Conservation (phyloP, 1,139 yeast genomes). For the Meyerozyma guilliermondii region DNA sequence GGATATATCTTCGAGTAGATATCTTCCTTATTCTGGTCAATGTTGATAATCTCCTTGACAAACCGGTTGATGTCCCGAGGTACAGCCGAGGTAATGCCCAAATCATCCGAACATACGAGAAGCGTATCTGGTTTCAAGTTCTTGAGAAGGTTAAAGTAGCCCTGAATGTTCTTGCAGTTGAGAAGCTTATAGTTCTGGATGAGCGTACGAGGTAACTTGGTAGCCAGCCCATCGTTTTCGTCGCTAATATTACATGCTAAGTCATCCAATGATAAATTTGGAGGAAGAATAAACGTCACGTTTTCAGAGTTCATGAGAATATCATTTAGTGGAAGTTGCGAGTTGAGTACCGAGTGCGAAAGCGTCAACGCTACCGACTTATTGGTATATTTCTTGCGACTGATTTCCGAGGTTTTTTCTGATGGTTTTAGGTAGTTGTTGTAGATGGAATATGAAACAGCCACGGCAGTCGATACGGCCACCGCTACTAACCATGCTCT, state of each 20-base stretch:
- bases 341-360: constrained; percentile 37
- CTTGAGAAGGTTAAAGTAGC: constrained; percentile 37
- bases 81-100: constrained; percentile 29
- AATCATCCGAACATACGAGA: constrained; percentile 40
- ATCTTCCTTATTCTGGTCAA: constrained; percentile 30
- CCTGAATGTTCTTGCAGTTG: constrained; percentile 38
- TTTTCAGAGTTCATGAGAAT: constrained; percentile 34
- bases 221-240: constrained; percentile 8
- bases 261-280: constrained; percentile 40
- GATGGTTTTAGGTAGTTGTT: background rate
- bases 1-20: constrained; percentile 23
- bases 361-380: constrained; percentile 41
- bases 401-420: constrained; percentile 5
- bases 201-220: constrained; percentile 18
- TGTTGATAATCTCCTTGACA: constrained; percentile 32
- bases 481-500: constrained; percentile 7
- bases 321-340: constrained; percentile 36
- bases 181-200: constrained; percentile 35
- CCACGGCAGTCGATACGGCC: constrained; percentile 9
- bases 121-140: constrained; percentile 41
- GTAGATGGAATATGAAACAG: constrained; percentile 9
- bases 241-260: constrained; percentile 20
- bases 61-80: constrained; percentile 38
- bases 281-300: constrained; percentile 45
- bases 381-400: constrained; percentile 20